phyloP scores from a whole-genome alignment of 2,329 filamentous ascomycete species.

The Cyphellophora europaea region DNA sequence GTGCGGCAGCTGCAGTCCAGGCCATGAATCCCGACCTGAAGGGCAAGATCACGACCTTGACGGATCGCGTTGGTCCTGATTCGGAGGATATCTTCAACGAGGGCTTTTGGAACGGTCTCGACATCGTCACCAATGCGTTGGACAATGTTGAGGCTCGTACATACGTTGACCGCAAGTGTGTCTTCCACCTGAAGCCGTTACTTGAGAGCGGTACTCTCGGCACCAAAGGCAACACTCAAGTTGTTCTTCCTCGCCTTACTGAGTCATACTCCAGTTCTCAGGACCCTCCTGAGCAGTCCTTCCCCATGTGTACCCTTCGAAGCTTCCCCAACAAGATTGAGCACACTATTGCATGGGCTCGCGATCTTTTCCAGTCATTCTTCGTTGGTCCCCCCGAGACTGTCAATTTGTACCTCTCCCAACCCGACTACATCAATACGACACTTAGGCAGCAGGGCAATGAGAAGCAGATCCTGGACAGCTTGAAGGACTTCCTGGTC shows the following conservation, averaged over 20 bases:
- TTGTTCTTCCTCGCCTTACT: slow-evolving; percentile 80
- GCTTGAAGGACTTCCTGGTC: slow-evolving; percentile 79
- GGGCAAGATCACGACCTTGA: slow-evolving; percentile 75
- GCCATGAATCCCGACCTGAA: slow-evolving; percentile 89
- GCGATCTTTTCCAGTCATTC: slow-evolving; percentile 87
- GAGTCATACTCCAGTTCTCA: slow-evolving; percentile 97
- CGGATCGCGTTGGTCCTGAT: slow-evolving; percentile 82
- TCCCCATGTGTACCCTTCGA: slow-evolving; percentile 95
- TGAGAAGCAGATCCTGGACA: slow-evolving; percentile 88
- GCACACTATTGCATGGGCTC: slow-evolving; percentile 96
- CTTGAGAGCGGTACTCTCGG: slow-evolving; percentile 97
- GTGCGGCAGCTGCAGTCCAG: slow-evolving; percentile 79
- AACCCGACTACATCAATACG: slow-evolving; percentile 80
- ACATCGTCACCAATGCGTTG: slow-evolving; percentile 91
- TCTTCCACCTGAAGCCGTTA: slow-evolving; percentile 96
- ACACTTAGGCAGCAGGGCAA: slow-evolving; percentile 89
- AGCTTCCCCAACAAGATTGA: slow-evolving; percentile 98
- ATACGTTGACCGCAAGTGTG: slow-evolving; percentile 90
- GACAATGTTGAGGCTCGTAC: slow-evolving; percentile 97
- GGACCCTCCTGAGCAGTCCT: slow-evolving; percentile 95
- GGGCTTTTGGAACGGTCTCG: slow-evolving; percentile 75
- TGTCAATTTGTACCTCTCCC: slow-evolving; percentile 85
- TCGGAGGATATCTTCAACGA: slow-evolving; percentile 95
- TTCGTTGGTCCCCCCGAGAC: slow-evolving; percentile 92
- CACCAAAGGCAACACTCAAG: slow-evolving; percentile 97